These are phyloP conservation scores for Populus hybrid DNA, from an alignment of 441 rosid genomes.

Conservation along the genomic window DNA sequence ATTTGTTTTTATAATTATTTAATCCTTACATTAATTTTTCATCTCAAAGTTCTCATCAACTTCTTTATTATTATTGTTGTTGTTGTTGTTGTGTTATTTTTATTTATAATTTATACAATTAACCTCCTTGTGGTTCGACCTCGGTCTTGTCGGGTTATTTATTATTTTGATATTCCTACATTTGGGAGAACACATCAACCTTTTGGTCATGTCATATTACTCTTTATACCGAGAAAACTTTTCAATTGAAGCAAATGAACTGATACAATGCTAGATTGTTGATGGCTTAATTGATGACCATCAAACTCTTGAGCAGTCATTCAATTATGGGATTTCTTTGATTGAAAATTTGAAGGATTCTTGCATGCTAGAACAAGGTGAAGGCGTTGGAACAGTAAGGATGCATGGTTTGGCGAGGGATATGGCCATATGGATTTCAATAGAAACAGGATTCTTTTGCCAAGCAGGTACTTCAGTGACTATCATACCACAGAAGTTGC, in stretches of 20 bases:
- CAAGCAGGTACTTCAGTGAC: conserved; percentile 10
- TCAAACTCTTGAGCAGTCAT: conserved; percentile 25
- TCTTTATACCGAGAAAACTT: conserved; percentile 24
- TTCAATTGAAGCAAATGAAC: conserved; percentile 25
- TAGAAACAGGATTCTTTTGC: conserved; percentile 16
- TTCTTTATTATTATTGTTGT: too few relatives aligned
- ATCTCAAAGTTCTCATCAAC: too few relatives aligned
- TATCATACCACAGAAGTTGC: conserved; percentile 11
- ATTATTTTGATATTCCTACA: too few relatives aligned
- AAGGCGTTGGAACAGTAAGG: conserved; percentile 19
- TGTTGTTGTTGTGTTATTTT: too few relatives aligned
- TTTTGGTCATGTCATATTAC: not conserved
- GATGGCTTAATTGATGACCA: conserved; percentile 25
- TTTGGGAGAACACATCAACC: too few relatives aligned
- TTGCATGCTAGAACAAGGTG: conserved; percentile 38
- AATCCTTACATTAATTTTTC: too few relatives aligned
- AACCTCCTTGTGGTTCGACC: too few relatives aligned
- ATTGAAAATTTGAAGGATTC: conserved; percentile 34
- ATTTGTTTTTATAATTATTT: too few relatives aligned
- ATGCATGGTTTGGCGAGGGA: conserved; percentile 36
- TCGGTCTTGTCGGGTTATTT: too few relatives aligned
- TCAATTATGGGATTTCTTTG: conserved; percentile 24
- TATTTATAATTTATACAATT: too few relatives aligned
- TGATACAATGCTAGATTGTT: conserved; percentile 33
- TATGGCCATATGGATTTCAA: conserved; percentile 26